Base-by-base conservation (phyloP, 768 basidiomycete genomes). In the Mycena pura region DNA sequence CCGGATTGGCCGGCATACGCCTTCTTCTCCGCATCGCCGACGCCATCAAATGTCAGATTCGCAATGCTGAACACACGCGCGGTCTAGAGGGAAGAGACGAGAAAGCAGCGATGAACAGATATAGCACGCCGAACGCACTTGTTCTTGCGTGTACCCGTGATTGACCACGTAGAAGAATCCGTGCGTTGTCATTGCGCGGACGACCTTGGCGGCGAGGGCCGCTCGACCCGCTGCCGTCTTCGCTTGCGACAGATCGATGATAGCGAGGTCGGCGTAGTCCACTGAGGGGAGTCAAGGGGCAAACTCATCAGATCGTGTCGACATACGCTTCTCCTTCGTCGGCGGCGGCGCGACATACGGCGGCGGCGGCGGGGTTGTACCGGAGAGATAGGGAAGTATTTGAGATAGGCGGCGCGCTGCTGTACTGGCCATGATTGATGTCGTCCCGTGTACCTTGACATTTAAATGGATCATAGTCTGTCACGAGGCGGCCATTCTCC, bases 161-260 rank as follows among this genome's bases (percentile, higher is more conserved):
- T 83, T 82, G 32, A 82, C 69, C 19, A 80, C 77, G 57, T 82
- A 84, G 66, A 84, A 79, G 69, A 85, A 85, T 2, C 78, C 78
- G 31, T 70, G 55, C 6, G 62, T 45, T 32, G 34, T 13, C 62
- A 80, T 67, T 1, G 78, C 80, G 39, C 74, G 67, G 51, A 68
- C 72, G n/a, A 80, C 69, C 62, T 77, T 70, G 9, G 39, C 44
- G 3, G 73, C 73, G 7, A 81, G 68, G 17, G 43, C 48, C 2
- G 64, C 59, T n/a, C 74, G 72, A 11, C 70, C 72, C 31, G 74
- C 74, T 0, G 62, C 48, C 3, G 69, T 77, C 11, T 60, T 47
- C 1, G 70, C 73, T 41, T 69, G 69, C 9, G 78, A 68, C 3
- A 81, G 62, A 56, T 81, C 78, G 55, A 81, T 72, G 40, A 76